These are phyloP conservation scores for Amylocarpus encephaloides DNA, from an alignment of 2,329 filamentous ascomycete species.

Conservation along the genomic window DNA sequence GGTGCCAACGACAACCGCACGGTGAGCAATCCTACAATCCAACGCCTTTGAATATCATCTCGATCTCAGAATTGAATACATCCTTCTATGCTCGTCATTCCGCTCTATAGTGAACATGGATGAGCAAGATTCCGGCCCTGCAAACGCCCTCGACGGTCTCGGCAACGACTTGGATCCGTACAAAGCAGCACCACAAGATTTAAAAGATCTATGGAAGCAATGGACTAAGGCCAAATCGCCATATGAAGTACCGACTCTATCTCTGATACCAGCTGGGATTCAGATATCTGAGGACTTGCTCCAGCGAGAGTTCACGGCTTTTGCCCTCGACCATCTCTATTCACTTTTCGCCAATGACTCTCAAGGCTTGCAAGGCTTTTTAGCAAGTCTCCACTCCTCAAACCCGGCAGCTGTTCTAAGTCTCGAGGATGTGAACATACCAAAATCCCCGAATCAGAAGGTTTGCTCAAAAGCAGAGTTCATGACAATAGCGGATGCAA, in stretches of 20 bases:
- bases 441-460: not conserved
- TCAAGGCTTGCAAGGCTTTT: not conserved
- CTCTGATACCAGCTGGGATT: not conserved
- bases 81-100: not conserved
- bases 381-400: not conserved
- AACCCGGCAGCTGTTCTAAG: not conserved
- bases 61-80: not conserved
- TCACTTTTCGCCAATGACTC: not conserved
- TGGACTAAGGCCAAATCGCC: slow-evolving; percentile 32
- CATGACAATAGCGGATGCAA: not conserved
- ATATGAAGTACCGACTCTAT: not conserved
- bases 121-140: not conserved
- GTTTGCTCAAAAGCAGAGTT: not conserved
- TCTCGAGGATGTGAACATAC: not conserved
- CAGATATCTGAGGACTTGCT: not conserved
- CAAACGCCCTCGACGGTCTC: not conserved
- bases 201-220: slow-evolving; percentile 67
- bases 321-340: slow-evolving; percentile 2
- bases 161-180: slow-evolving; percentile 57
- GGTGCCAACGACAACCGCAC: too few relatives aligned
- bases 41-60: not conserved
- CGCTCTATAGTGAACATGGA: not conserved
- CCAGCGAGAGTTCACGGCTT: not conserved
- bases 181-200: slow-evolving; percentile 64
- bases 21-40: not conserved